These are phyloP conservation scores for Marasmius sp. DNA, from an alignment of 1,284 basidiomycete species.

Conservation along the genomic window DNA sequence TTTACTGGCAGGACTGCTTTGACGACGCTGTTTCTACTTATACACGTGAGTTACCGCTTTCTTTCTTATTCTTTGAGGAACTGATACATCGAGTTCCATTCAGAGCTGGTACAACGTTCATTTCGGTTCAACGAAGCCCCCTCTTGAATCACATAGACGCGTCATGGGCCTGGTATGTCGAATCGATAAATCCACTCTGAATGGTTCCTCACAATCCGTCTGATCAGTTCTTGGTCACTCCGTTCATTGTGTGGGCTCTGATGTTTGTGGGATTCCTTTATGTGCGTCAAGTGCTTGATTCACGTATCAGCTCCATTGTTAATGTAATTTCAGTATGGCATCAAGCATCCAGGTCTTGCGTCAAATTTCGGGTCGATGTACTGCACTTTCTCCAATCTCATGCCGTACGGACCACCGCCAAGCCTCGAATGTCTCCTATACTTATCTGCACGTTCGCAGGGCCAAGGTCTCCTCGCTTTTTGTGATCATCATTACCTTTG, in stretches of 20 bases:
- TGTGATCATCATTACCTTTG: conserved; percentile 14
- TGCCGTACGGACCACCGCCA: conserved; percentile 10
- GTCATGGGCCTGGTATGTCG: conserved; percentile 7
- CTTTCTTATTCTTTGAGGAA: conserved; percentile 22
- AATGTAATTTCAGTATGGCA: conserved; percentile 6
- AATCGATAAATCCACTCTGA: neutral
- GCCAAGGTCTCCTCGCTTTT: conserved; percentile 16
- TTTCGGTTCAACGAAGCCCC: conserved; percentile 13
- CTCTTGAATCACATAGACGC: conserved; percentile 13
- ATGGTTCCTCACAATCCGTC: neutral
- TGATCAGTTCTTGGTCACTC: conserved; percentile 9
- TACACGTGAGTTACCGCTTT: conserved; percentile 16
- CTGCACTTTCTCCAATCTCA: conserved; percentile 9
- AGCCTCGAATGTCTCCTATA: neutral
- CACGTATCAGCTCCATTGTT: neutral
- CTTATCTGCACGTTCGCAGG: conserved; percentile 3
- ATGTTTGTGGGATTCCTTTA: conserved; percentile 10
- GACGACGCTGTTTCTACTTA: conserved; percentile 21
- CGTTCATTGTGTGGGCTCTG: conserved; percentile 9
- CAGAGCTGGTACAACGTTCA: conserved; percentile 19
- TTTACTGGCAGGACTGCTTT: conserved; percentile 18
- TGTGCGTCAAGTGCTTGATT: conserved; percentile 3
- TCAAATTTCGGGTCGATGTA: conserved; percentile 10
- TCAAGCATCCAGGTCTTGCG: conserved; percentile 2
- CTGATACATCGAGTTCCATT: conserved; percentile 23